Conservation (phyloP, 2,329 filamentous ascomycete species). For the Neonectria coccinea region DNA sequence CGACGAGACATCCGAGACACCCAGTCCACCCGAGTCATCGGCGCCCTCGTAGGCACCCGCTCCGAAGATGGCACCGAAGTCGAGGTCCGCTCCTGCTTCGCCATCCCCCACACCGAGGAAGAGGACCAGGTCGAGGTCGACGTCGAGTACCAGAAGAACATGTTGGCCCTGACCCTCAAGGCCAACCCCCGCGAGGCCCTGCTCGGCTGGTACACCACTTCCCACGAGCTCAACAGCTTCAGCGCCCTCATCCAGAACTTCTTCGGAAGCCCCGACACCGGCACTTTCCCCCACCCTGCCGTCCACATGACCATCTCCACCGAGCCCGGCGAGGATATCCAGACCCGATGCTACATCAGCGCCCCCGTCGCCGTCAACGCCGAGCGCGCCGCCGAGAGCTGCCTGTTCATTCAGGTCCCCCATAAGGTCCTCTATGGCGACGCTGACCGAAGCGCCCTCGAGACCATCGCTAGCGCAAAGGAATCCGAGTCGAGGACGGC, state of each 20-base stretch:
- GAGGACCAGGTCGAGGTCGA: slow-evolving; percentile 99
- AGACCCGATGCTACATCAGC: slow-evolving; percentile 93
- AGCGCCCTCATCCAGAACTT: slow-evolving; percentile 98
- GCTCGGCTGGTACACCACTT: slow-evolving; percentile 98
- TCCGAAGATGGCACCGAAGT: slow-evolving; percentile 98
- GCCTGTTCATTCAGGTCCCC: slow-evolving; percentile 96
- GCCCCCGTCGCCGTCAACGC: slow-evolving; percentile 94
- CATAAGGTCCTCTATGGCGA: slow-evolving; percentile 93
- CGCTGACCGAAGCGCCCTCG: slow-evolving; percentile 73
- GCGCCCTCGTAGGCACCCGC: slow-evolving; percentile 90
- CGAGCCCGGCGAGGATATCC: slow-evolving; percentile 86
- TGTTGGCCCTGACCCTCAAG: slow-evolving; percentile 94
- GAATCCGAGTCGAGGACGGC: slow-evolving; percentile 80
- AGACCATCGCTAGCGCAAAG: slow-evolving; percentile 85
- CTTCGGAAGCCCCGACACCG: slow-evolving; percentile 96
- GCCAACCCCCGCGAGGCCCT: slow-evolving; percentile 93
- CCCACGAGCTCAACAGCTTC: slow-evolving; percentile 97
- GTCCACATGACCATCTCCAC: slow-evolving; percentile 96
- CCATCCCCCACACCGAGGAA: slow-evolving; percentile 97
- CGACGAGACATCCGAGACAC: slow-evolving; percentile 80
- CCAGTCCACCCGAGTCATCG: slow-evolving; percentile 95
- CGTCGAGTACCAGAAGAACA: slow-evolving; percentile 99
- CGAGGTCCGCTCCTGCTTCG: slow-evolving; percentile 95
- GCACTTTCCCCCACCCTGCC: slow-evolving; percentile 97
- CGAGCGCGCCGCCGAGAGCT: slow-evolving; percentile 94